These are phyloP conservation scores for Candida quercuum DNA, from an alignment of 805 yeast species.

Conservation along the genomic window DNA sequence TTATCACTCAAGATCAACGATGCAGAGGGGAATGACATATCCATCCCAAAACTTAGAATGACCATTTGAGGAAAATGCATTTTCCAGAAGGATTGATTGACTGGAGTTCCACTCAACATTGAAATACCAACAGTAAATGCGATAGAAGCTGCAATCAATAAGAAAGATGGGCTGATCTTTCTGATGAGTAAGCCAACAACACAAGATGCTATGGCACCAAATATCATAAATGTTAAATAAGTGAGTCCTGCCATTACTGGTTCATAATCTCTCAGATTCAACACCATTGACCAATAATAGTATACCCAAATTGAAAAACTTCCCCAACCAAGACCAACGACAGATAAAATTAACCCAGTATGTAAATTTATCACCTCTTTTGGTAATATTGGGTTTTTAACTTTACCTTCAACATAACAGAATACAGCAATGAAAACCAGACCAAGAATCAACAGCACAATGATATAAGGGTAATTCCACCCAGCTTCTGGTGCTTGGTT, in stretches of 20 bases:
- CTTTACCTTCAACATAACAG: conserved; percentile 41
- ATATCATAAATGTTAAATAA: conserved; percentile 38
- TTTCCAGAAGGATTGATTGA: conserved; percentile 53
- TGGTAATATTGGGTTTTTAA: conserved; percentile 51
- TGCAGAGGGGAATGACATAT: conserved; percentile 71
- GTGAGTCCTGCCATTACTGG: conserved; percentile 43
- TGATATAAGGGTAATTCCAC: conserved; percentile 56
- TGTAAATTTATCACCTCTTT: conserved; percentile 37
- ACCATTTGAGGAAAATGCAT: conserved; percentile 51
- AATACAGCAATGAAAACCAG: conserved; percentile 38
- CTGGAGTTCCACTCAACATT: conserved; percentile 52
- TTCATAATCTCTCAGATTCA: conserved; percentile 44
- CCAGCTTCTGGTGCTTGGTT: conserved; percentile 73
- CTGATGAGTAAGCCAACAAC: conserved; percentile 43
- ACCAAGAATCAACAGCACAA: conserved; percentile 51
- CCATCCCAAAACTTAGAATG: conserved; percentile 69
- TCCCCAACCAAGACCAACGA: conserved; percentile 67
- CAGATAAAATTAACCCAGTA: conserved; percentile 41
- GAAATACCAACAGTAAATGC: conserved; percentile 50
- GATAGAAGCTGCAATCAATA: conserved; percentile 44
- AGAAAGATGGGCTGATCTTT: conserved; percentile 41
- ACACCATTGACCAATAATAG: conserved; percentile 48
- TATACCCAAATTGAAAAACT: conserved; percentile 72
- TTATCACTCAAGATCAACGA: conserved; percentile 55
- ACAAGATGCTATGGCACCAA: conserved; percentile 53